These are phyloP conservation scores for Echinosphaeria canescens DNA, from an alignment of 2,329 filamentous ascomycete species.

Conservation along the genomic window DNA sequence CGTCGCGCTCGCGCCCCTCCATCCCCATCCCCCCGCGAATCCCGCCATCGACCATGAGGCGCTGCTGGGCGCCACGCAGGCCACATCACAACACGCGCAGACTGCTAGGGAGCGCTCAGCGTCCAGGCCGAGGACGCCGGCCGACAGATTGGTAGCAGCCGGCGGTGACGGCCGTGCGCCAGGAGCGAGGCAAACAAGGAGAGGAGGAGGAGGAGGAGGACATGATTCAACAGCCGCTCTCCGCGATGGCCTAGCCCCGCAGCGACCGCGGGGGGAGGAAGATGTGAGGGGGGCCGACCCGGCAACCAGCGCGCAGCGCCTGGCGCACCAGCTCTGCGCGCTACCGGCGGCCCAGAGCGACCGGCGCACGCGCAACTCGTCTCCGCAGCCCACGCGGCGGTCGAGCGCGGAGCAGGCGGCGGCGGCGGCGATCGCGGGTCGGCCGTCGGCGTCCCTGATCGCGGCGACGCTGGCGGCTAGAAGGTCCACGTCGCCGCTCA, in stretches of 20 bases:
- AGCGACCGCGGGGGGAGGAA: too few relatives aligned
- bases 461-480: constrained; percentile 40
- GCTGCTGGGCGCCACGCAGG: constrained; percentile 16
- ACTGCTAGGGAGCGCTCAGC: constrained; percentile 6
- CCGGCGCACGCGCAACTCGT: too few relatives aligned
- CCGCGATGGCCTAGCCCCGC: too few relatives aligned
- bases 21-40: too few relatives aligned
- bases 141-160: too few relatives aligned
- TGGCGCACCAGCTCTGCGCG: constrained; percentile 3
- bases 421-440: constrained; percentile 8
- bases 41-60: constrained; percentile 3
- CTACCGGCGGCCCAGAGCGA: too few relatives aligned
- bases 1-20: too few relatives aligned
- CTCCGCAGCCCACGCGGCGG: too few relatives aligned
- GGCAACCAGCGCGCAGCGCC: constrained; percentile 7
- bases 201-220: too few relatives aligned
- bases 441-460: constrained; percentile 31
- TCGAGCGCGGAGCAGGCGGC: too few relatives aligned
- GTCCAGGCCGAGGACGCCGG: constrained; percentile 2
- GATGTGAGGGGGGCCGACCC: too few relatives aligned
- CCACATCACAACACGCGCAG: constrained; percentile 12
- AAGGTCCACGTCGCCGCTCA: constrained; percentile 30
- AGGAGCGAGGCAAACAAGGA: constrained; percentile 16
- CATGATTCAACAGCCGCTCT: too few relatives aligned
- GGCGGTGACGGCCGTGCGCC: constrained; percentile 2